Percentiles rank a stretch among this genome's conserved stretches.
Conservation (phyloP, 1,284 basidiomycete genomes). For the Marasmius tenuissimus region DNA sequence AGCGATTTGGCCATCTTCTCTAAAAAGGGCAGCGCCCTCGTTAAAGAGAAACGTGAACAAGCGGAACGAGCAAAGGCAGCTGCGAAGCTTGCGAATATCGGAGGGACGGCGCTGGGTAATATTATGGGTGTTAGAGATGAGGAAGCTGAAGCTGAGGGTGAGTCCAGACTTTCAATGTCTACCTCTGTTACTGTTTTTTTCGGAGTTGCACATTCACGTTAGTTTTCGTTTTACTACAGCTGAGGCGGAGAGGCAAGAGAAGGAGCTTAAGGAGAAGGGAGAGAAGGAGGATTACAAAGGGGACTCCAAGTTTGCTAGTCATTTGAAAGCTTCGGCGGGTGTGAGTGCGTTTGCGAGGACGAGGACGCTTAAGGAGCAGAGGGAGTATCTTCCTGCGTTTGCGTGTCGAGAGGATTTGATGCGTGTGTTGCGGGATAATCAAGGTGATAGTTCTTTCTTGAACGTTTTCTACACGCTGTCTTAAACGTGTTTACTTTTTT, state of each 20-base stretch:
- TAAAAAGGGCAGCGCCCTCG: slow-evolving; percentile 91
- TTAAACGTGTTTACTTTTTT: neutral
- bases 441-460: slow-evolving; percentile 70
- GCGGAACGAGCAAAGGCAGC: slow-evolving; percentile 95
- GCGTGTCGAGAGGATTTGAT: slow-evolving; percentile 95
- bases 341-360: slow-evolving; percentile 82
- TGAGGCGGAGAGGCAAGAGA: slow-evolving; percentile 60
- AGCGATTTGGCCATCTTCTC: slow-evolving; percentile 96
- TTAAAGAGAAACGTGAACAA: slow-evolving; percentile 94
- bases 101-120: slow-evolving; percentile 93
- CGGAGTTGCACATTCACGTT: slow-evolving; percentile 76
- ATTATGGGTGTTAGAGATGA: slow-evolving; percentile 97
- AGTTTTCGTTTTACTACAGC: slow-evolving; percentile 42
- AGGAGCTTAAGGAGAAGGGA: slow-evolving; percentile 52
- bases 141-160: slow-evolving; percentile 84
- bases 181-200: slow-evolving; percentile 30
- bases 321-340: slow-evolving; percentile 79
- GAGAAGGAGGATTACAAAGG: slow-evolving; percentile 83
- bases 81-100: slow-evolving; percentile 90
- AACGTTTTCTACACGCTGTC: neutral
- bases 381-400: slow-evolving; percentile 97
- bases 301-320: slow-evolving; percentile 94
- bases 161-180: too few species aligned
- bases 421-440: slow-evolving; percentile 90
- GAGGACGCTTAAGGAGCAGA: slow-evolving; percentile 90